Percentiles rank a stretch among this genome's conserved stretches.
Conservation (phyloP, 2,329 filamentous ascomycete species). For the Incumbomyces delicatus region DNA sequence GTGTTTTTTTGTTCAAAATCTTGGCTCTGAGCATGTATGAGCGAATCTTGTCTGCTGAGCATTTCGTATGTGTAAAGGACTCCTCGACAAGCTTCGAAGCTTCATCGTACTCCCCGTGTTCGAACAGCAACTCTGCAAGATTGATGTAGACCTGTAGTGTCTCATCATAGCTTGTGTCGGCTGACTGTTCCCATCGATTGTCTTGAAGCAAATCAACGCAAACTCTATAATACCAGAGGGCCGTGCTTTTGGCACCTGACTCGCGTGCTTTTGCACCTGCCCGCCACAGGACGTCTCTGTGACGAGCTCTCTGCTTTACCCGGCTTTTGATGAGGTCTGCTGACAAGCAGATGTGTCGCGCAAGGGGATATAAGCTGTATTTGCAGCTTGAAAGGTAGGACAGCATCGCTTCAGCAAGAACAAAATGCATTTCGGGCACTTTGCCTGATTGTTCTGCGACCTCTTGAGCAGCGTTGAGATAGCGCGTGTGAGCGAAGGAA, state of each 20-base stretch:
- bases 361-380: constrained; percentile 59
- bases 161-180: constrained; percentile 77
- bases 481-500: constrained; percentile 79
- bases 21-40: constrained; percentile 76
- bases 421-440: constrained; percentile 63
- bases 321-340: constrained; percentile 62
- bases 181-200: constrained; percentile 60
- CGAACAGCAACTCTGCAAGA: constrained; percentile 73
- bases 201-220: constrained; percentile 72
- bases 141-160: constrained; percentile 70
- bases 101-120: constrained; percentile 60
- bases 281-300: constrained; percentile 65
- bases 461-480: constrained; percentile 62
- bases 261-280: constrained; percentile 71
- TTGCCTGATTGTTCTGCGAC: constrained; percentile 60
- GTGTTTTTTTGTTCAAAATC: constrained; percentile 64
- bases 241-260: constrained; percentile 71
- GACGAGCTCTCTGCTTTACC: constrained; percentile 53
- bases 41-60: constrained; percentile 68
- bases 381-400: constrained; percentile 56
- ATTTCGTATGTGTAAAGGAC: constrained; percentile 61
- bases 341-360: constrained; percentile 71
- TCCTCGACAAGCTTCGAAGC: constrained; percentile 59
- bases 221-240: constrained; percentile 68
- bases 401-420: constrained; percentile 72